phyloP scores from a whole-genome alignment of 768 basidiomycete species.

The Mycena indigotica region DNA sequence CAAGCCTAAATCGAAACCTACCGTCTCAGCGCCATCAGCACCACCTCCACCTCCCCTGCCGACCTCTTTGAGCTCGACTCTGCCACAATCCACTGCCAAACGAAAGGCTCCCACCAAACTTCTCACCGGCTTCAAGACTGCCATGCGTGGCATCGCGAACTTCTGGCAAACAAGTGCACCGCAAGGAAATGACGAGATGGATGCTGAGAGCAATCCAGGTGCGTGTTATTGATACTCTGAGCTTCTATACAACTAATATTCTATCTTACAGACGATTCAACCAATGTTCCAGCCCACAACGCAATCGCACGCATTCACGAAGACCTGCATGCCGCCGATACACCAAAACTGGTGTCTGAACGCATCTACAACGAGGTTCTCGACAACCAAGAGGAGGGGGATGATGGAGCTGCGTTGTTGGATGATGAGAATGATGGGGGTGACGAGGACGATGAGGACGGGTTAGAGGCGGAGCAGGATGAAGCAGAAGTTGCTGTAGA shows the following conservation, averaged over 20 bases:
- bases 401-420: conserved; percentile 4
- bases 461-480: neutral
- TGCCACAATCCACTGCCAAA: no score
- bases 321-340: neutral
- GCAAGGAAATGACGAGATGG: no score
- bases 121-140: no score
- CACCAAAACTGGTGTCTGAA: neutral
- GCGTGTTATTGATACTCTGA: no score
- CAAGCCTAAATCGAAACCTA: neutral
- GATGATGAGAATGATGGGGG: conserved; percentile 7
- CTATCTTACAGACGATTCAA: neutral
- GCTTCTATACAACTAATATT: no score
- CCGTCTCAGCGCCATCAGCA: neutral
- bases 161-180: no score
- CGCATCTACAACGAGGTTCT: neutral
- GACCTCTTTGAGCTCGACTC: no score
- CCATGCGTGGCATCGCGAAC: no score
- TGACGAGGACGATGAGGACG: conserved; percentile 2
- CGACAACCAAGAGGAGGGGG: neutral
- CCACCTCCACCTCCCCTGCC: neutral
- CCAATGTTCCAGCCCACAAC: neutral
- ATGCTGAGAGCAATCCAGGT: no score
- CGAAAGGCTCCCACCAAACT: no score
- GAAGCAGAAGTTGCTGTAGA: neutral
- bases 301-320: neutral